Evolutionary conservation across 202 grass and related monocot species (phyloP), one percentile per base, ranked within the genome.

Genomic region (Zizania palustris): DNA sequence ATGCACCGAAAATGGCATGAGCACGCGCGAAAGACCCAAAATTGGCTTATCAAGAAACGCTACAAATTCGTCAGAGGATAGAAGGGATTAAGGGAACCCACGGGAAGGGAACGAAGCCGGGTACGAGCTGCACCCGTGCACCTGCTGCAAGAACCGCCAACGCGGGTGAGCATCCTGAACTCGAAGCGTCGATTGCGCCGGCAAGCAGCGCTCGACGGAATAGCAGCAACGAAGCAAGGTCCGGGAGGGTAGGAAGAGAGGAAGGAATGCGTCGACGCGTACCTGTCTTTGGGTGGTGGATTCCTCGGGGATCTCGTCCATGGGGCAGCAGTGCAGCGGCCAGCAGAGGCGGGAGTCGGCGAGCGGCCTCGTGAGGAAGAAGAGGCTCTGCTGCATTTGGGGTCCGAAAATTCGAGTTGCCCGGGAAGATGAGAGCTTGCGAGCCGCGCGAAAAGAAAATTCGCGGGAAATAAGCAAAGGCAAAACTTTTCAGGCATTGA

Each of bases 21-120:
- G 74, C 81, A 45, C 37, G n/a, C 0, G 49, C 14, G 36, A 45
- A 10, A 48, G 60, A 84, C 80, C 60, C 62, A 63, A 78, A 49
- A 37, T 38, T 13, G 36, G 9, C 5, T 15, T 45, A 62, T 22
- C 60, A 53, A 67, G 7, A 70, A 34, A 43, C 6, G 36, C 9
- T 13, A 69, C 53, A 51, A 51, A 49, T 19, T 36, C 74, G 20
- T 21, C 36, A 11, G 35, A 11, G 45, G 7, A 43, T 6, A 36
- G 36, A 28, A 54, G 55, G 18, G 55, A 72, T 86, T 91, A 28
- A 54, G 55, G 18, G 55, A 72, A 88, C 95, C 55, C 65, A 94
- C 95, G 80, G 53, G 95, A 97, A 57, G 87, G 95, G 48, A 92
- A 37, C 11, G 84, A 90, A 20, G 84, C 50, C 2, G 80, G 43